These are phyloP conservation scores for Gentiana macrophylla DNA, from an alignment of 257 asterid species.

Conservation along the genomic window DNA sequence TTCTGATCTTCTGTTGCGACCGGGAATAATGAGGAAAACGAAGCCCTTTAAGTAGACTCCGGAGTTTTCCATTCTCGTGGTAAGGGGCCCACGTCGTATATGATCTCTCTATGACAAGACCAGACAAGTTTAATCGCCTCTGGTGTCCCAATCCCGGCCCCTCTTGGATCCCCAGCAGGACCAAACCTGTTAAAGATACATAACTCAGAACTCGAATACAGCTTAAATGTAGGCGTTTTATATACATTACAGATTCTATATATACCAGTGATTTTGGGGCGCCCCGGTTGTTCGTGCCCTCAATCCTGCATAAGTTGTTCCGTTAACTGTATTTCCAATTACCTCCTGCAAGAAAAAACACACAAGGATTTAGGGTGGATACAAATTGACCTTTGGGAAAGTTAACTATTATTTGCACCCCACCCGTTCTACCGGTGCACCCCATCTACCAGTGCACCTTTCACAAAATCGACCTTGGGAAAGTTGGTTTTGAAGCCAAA, in stretches of 20 bases:
- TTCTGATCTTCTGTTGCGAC: no score
- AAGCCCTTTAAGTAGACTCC: slow-evolving; percentile 21
- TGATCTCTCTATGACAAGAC: slow-evolving; percentile 87
- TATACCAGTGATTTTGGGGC: slow-evolving; percentile 92
- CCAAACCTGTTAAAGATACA: slow-evolving; percentile 48
- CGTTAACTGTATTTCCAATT: slow-evolving; percentile 84
- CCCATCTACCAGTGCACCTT: no score
- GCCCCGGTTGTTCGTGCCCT: slow-evolving; percentile 96
- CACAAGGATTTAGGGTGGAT: background rate
- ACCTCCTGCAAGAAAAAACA: slow-evolving; percentile 40
- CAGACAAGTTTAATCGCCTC: slow-evolving; percentile 89
- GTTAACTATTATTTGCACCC: no score
- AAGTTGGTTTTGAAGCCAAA: no score
- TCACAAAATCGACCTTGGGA: no score
- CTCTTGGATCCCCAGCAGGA: slow-evolving; percentile 86
- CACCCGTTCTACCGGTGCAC: no score
- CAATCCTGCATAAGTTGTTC: slow-evolving; percentile 85
- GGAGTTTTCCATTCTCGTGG: slow-evolving; percentile 59
- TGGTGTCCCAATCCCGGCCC: slow-evolving; percentile 91
- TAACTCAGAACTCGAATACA: background rate
- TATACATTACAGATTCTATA: background rate
- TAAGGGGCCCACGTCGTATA: slow-evolving; percentile 64
- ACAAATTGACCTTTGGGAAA: no score
- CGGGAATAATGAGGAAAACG: no score
- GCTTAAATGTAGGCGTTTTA: background rate